These are phyloP conservation scores for Otatea glauca DNA, from an alignment of 176 grass and related monocot genomes.

Conservation along the genomic window DNA sequence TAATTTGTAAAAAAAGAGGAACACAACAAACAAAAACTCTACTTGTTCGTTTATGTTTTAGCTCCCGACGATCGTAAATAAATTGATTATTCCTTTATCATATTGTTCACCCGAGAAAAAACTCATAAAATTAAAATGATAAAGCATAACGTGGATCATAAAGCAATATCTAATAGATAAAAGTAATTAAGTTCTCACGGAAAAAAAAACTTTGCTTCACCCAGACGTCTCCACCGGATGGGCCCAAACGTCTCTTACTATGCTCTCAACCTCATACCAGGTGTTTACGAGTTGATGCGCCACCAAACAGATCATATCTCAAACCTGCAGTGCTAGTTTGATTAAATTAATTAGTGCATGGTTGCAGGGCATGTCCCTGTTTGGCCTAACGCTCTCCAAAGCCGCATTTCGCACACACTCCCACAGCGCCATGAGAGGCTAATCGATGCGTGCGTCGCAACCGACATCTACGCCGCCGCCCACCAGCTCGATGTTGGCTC, in stretches of 20 bases:
- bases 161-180: no score
- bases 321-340: background rate
- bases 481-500: background rate
- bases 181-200: no score
- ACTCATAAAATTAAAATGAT: no score
- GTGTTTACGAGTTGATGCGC: constrained; percentile 14
- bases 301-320: constrained; percentile 23
- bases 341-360: constrained; percentile 1
- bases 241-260: background rate
- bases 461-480: constrained; percentile 5
- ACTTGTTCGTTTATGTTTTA: no score
- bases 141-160: no score
- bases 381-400: background rate
- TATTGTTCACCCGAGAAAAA: no score
- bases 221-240: constrained; percentile 2
- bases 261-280: constrained; percentile 18
- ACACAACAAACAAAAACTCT: no score
- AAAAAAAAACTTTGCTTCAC: background rate
- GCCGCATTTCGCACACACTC: background rate
- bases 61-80: no score
- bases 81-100: no score
- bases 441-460: background rate
- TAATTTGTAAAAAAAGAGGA: no score
- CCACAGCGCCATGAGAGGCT: background rate
- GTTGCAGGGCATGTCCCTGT: background rate